Base-by-base conservation (phyloP, 805 yeast species). In the Kodamaea kaohsiungensis region DNA sequence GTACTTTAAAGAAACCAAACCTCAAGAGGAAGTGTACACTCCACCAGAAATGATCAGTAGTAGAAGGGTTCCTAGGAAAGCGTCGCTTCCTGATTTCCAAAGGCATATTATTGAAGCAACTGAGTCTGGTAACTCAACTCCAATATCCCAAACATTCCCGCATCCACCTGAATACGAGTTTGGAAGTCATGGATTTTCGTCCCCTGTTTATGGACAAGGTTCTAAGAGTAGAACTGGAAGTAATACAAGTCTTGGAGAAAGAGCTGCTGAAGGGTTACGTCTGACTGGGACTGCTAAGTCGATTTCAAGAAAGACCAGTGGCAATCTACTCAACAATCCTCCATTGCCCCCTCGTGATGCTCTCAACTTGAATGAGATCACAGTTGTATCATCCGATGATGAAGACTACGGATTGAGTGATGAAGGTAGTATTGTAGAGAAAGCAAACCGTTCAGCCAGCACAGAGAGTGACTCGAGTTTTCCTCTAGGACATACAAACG, bases 31-130 rank as follows among this genome's bases (percentile, higher is more conserved):
- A 12, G 56, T 58, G 9, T 77, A 79, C 54, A 70, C 66, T 6
- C 81, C 86, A 0, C 89, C 89, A 0, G 89, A 85, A 62, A 86
- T 86, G 90, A 86, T 86, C n/a, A 74, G 81, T 43, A 82, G 75
- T 25, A 71, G 89, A 63, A 73, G 88, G 61, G 53, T 59, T 45
- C 69, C 75, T 12, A 67, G 65, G 55, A 70, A 55, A 50, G 53
- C 60, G 8, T 53, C 53, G 3, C 53, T 45, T 9, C 50, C 54
- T 2, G 53, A 47, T 17, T 43, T 50, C 39, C 43, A 55, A 27
- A 47, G 30, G 38, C 35, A 22, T 6, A 35, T 43, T n/a, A 38
- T 48, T 48, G 45, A 40, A 16, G 45, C 45, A 3, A 17, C 16
- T 7, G 39, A 43, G 49, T 35, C 53, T 17, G 39, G 46, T 48